Evolutionary conservation across 2,329 filamentous ascomycete species (phyloP).

Genomic region (Cyphellophora europaea): DNA sequence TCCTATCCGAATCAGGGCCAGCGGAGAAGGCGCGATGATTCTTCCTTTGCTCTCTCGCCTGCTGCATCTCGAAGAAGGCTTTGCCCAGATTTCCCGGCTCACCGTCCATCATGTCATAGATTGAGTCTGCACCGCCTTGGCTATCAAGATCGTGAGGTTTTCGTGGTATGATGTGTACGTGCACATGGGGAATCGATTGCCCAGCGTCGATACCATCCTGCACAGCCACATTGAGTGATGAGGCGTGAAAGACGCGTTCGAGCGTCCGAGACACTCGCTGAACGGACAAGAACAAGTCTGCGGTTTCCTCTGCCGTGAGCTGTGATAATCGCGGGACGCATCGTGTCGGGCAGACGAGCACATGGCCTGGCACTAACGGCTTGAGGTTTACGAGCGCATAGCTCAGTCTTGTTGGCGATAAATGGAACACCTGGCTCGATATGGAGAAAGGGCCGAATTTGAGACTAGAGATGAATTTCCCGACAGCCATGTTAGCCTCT

Average conservation of each 20-base stretch:
- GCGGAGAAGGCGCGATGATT: constrained; percentile 38
- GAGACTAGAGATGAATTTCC: constrained; percentile 29
- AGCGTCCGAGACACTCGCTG: constrained; percentile 74
- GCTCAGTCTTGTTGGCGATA: constrained; percentile 53
- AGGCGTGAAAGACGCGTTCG: constrained; percentile 49
- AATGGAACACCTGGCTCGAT: constrained; percentile 80
- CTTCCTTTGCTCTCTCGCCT: constrained; percentile 21
- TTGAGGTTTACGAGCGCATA: constrained; percentile 94
- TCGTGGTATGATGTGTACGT: constrained; percentile 83
- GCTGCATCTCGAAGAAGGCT: constrained; percentile 50
- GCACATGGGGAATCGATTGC: constrained; percentile 88
- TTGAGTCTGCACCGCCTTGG: constrained; percentile 55
- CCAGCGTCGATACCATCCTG: constrained; percentile 86
- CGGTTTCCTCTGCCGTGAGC: constrained; percentile 61
- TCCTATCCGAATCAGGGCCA: constrained; percentile 65
- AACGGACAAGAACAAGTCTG: constrained; percentile 79
- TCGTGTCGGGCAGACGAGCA: constrained; percentile 72
- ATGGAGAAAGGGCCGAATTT: constrained; percentile 71
- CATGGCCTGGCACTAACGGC: constrained; percentile 84
- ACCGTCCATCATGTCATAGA: constrained; percentile 75
- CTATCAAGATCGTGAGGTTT: constrained; percentile 48
- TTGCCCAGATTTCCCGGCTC: constrained; percentile 77
- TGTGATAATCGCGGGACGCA: constrained; percentile 65
- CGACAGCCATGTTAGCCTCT: constrained; percentile 11
- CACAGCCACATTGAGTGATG: constrained; percentile 86